These are phyloP conservation scores for Dovyalis caffra DNA, from an alignment of 345 rosid genomes.

Conservation along the genomic window DNA sequence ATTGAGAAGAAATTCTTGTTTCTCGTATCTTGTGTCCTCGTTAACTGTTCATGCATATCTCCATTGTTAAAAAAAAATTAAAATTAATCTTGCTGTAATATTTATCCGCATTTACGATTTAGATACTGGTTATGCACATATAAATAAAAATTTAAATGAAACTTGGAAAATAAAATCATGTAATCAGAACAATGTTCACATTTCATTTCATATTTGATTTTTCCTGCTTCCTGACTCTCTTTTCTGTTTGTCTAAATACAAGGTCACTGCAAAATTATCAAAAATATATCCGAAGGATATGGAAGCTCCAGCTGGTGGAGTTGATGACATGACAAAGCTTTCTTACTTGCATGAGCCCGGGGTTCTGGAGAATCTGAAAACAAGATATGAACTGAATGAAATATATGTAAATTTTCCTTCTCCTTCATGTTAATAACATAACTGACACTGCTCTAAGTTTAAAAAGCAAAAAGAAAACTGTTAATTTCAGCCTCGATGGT, in stretches of 20 bases:
- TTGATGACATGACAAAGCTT: constrained; percentile 96
- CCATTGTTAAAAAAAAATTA: neutral
- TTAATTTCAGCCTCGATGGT: constrained; percentile 1
- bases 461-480: neutral
- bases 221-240: neutral
- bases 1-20: neutral
- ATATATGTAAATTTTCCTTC: constrained; percentile 62
- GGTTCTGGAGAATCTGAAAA: constrained; percentile 73
- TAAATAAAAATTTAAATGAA: neutral
- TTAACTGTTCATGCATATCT: neutral
- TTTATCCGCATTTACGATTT: neutral
- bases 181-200: neutral
- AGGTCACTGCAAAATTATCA: constrained; percentile 67
- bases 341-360: constrained; percentile 97
- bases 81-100: neutral
- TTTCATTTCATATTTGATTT: neutral
- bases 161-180: neutral
- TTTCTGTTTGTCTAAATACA: constrained; percentile 12
- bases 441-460: neutral
- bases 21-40: neutral
- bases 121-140: too few species aligned
- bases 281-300: constrained; percentile 78
- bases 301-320: constrained; percentile 95
- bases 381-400: constrained; percentile 87
- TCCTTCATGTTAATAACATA: neutral